A percentile compares a stretch with the other conserved stretches of the same genome.
Conservation (phyloP, 129 eudicot genomes). For the Centaurea solstitialis region DNA sequence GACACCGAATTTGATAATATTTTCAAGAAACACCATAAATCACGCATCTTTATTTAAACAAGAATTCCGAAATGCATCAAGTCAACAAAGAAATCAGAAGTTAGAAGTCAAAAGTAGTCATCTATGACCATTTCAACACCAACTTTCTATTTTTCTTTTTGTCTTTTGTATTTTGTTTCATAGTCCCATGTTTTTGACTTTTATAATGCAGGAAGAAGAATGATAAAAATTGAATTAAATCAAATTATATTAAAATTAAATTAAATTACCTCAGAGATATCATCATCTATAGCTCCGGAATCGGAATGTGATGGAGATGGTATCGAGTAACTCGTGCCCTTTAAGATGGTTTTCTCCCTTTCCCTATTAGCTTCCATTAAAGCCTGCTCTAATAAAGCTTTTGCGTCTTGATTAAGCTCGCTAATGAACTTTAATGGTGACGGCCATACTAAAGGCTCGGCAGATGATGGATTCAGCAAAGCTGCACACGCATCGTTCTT, state of each 20-base stretch:
- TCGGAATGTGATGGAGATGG: slow-evolving; percentile 43
- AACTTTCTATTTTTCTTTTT: slow-evolving; percentile 3
- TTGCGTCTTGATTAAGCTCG: slow-evolving; percentile 49
- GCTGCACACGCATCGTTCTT: slow-evolving; percentile 73
- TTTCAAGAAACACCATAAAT: slow-evolving; percentile 8
- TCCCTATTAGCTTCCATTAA: slow-evolving; percentile 44
- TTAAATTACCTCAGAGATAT: slow-evolving; percentile 58
- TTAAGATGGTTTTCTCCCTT: slow-evolving; percentile 40
- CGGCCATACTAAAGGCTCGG: slow-evolving; percentile 90
- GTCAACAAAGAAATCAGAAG: slow-evolving; percentile 20
- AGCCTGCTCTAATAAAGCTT: slow-evolving; percentile 43
- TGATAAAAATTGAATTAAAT: neutral
- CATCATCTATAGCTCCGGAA: slow-evolving; percentile 34
- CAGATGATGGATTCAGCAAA: slow-evolving; percentile 73
- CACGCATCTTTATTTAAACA: slow-evolving; percentile 12
- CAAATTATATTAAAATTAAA: neutral
- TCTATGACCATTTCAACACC: slow-evolving; percentile 33
- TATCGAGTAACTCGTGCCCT: slow-evolving; percentile 38
- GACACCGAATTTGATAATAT: slow-evolving; percentile 9
- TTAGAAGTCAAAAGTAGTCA: slow-evolving; percentile 32
- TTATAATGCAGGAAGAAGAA: slow-evolving; percentile 17
- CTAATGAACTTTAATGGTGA: slow-evolving; percentile 67
- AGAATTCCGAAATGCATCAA: slow-evolving; percentile 11
- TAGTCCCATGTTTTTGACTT: slow-evolving; percentile 31
- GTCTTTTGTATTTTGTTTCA: slow-evolving; percentile 12